Evolutionary conservation across 176 grass and related monocot genomes (phyloP), one percentile per base, ranked within the genome.

Genomic region (Bothriochloa decipiens): DNA sequence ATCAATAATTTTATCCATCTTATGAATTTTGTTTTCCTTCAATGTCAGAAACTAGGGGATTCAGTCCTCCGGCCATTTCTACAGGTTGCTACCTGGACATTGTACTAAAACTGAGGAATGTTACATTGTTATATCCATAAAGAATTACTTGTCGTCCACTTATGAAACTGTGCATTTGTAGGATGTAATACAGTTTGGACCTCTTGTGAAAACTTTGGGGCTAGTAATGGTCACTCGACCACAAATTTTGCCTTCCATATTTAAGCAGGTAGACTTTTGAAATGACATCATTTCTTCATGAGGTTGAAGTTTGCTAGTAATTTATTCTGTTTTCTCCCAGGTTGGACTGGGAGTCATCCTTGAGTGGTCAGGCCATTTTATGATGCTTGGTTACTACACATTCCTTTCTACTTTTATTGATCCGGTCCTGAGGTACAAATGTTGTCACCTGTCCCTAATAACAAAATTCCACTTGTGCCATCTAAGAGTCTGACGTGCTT

Each of bases 131-230:
- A 68, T 72, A n/a, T 61, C 36, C 76, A 78, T 78, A 32, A 65
- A 6, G 47, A 68, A 55, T 28, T 50, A 58, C 3, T 33, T 23
- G 26, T 7, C 1, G 50, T 75, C n/a, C 20, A 85, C 77, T 76
- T 29, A 89, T 47, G 36, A 41, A 53, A 27, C 68, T 81, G 4
- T 80, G 55, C 20, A 17, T 80, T 17, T 85, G 70, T 84, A 97
- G 93, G 96, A 99, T 89, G 96, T 99, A 84, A 95, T 99, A 90
- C 96, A 95, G 81, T 94, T 98, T 89, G 93, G 70, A 76, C 93
- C 93, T 35, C 74, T 98, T 50, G 93, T 92, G 35, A 94, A 95
- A 81, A 95, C 96, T 35, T 83, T 98, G 69, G 96, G 89, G 66
- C 89, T 87, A 83, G 87, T 98, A 72, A 94, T 98, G 91, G 32